Percentiles rank a stretch among this genome's conserved stretches.
Evolutionary conservation across 495 filamentous ascomycete species (phyloP).

Genomic region (Penicillium manginii): DNA sequence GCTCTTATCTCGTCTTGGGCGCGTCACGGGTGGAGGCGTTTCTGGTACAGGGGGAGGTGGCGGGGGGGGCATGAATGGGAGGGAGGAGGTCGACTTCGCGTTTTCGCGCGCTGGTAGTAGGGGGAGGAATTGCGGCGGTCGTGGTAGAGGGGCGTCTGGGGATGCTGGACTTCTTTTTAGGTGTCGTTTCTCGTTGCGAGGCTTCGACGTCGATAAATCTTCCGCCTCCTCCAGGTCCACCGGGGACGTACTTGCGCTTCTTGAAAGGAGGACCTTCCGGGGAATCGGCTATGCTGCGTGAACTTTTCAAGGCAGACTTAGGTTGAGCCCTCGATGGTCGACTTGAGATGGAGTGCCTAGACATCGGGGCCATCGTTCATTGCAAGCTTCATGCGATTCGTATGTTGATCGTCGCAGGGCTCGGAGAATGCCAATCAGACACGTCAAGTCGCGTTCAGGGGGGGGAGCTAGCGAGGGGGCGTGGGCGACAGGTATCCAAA

Average conservation of each 20-base stretch:
- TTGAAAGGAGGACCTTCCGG: conserved; percentile 54
- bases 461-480: background rate
- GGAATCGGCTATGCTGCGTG: conserved; percentile 37
- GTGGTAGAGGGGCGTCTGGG: background rate
- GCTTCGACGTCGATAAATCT: conserved; percentile 70
- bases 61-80: conserved; percentile 30
- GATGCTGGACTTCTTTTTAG: conserved; percentile 28
- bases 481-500: background rate
- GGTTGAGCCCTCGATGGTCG: conserved; percentile 38
- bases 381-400: conserved; percentile 14
- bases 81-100: conserved; percentile 32
- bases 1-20: conserved; percentile 56
- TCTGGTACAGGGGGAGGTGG: conserved; percentile 43
- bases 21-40: conserved; percentile 48
- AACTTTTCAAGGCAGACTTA: conserved; percentile 38
- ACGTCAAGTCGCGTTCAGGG: conserved; percentile 27
- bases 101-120: background rate
- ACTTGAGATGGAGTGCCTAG: conserved; percentile 32
- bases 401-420: conserved; percentile 20
- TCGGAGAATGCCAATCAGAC: conserved; percentile 27
- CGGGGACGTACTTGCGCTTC: conserved; percentile 70
- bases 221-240: conserved; percentile 79
- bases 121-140: background rate
- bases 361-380: conserved; percentile 28
- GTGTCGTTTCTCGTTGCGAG: conserved; percentile 33